phyloP scores from a whole-genome alignment of 2,329 filamentous ascomycete genomes.

The Aureobasidium zeae region DNA sequence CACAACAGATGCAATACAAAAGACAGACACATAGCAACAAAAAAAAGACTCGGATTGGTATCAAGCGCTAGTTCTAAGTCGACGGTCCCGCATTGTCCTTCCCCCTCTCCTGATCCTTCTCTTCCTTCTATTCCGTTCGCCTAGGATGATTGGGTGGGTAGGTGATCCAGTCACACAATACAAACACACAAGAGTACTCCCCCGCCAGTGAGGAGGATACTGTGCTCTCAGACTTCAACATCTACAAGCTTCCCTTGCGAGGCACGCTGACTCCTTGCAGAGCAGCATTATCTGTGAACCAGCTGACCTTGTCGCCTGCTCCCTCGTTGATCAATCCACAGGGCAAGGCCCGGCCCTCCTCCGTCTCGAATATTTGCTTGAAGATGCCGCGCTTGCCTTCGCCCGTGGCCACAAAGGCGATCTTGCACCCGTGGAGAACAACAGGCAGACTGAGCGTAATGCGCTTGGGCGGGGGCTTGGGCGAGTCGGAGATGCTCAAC shows the following conservation, averaged over 20 bases:
- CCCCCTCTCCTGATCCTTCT: too few relatives aligned
- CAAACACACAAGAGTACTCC: not conserved
- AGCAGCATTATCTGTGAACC: constrained; percentile 85
- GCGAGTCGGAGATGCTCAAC: constrained; percentile 80
- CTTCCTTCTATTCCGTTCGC: not conserved
- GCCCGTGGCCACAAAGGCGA: constrained; percentile 88
- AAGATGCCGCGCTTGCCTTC: constrained; percentile 82
- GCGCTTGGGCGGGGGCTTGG: constrained; percentile 82
- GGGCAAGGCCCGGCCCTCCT: constrained; percentile 64
- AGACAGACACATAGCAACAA: too few relatives aligned
- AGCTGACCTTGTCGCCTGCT: constrained; percentile 77
- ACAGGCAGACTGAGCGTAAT: constrained; percentile 92
- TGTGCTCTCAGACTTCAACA: not conserved
- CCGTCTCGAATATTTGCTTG: constrained; percentile 79
- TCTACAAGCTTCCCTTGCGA: constrained; percentile 54
- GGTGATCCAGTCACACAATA: constrained; percentile 1
- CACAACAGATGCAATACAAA: too few relatives aligned
- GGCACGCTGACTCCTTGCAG: constrained; percentile 80
- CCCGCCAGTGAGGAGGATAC: not conserved
- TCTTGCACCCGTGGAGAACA: constrained; percentile 72
- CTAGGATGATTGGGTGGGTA: too few relatives aligned
- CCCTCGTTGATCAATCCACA: constrained; percentile 81
- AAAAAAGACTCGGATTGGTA: too few relatives aligned
- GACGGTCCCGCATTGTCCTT: too few relatives aligned
- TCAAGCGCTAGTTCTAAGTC: not conserved